Evolutionary conservation across 164 flowering plant species (phyloP).

Genomic region (Macadamia integrifolia): DNA sequence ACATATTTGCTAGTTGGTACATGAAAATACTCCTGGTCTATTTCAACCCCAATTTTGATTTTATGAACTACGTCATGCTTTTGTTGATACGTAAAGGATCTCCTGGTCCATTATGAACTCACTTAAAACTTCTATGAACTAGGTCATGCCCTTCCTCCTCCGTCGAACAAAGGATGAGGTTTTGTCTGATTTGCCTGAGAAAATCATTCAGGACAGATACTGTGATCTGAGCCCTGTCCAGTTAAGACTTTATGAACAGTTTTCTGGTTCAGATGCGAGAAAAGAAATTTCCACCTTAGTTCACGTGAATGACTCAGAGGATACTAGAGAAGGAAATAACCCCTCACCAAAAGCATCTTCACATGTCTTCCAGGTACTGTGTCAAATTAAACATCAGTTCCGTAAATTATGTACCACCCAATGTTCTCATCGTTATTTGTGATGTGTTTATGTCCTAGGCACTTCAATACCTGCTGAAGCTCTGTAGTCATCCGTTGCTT

Average conservation of each 20-base stretch:
- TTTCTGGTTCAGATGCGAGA: slow-evolving; percentile 81
- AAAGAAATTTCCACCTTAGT: slow-evolving; percentile 75
- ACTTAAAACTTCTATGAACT: slow-evolving; percentile 4
- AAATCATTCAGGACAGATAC: slow-evolving; percentile 96
- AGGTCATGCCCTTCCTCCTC: slow-evolving; percentile 99
- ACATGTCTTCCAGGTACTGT: slow-evolving; percentile 89
- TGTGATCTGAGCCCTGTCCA: slow-evolving; percentile 94
- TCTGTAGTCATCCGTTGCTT: slow-evolving; percentile 98
- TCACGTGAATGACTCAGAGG: slow-evolving; percentile 38
- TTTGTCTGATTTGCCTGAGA: slow-evolving; percentile 92
- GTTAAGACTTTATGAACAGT: slow-evolving; percentile 82
- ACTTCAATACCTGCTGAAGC: slow-evolving; percentile 92
- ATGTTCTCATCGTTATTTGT: slow-evolving; percentile 3
- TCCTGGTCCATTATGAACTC: neutral
- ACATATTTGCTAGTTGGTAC: too few relatives aligned
- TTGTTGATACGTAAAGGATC: neutral
- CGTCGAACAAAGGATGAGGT: slow-evolving; percentile 98
- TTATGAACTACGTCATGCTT: neutral
- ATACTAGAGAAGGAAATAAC: slow-evolving; percentile 31
- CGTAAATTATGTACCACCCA: neutral
- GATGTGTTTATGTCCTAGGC: slow-evolving; percentile 46
- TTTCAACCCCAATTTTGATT: too few relatives aligned
- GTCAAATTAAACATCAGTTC: neutral
- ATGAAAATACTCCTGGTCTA: too few relatives aligned
- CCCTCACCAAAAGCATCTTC: slow-evolving; percentile 73